These are phyloP conservation scores for Xylaria telfairii DNA, from an alignment of 495 filamentous ascomycete genomes.

Conservation along the genomic window DNA sequence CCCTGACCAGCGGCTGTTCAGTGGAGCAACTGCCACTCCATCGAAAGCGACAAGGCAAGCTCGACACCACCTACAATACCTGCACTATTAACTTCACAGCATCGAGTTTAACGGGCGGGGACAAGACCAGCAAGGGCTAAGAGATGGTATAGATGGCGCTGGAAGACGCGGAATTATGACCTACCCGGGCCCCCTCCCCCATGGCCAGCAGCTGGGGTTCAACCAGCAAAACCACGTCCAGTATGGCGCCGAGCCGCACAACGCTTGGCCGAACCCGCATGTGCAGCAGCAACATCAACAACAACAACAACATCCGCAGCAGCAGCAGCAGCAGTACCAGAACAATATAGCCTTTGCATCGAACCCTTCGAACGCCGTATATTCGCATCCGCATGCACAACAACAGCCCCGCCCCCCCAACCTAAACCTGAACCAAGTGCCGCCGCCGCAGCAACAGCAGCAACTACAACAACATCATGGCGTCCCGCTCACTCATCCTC, in stretches of 20 bases:
- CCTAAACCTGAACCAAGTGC: not conserved
- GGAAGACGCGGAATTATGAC: constrained; percentile 46
- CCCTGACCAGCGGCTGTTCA: not conserved
- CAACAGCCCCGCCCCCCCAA: constrained; percentile 23
- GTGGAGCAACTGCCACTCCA: constrained; percentile 3
- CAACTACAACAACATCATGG: not conserved
- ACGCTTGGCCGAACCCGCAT: constrained; percentile 34
- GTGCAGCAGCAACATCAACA: constrained; percentile 2
- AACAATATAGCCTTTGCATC: constrained; percentile 7
- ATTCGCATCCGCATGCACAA: constrained; percentile 21
- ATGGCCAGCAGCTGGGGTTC: constrained; percentile 48
- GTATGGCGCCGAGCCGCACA: constrained; percentile 29
- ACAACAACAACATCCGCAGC: constrained; percentile 11
- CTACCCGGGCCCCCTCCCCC: constrained; percentile 52
- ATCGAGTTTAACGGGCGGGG: not conserved
- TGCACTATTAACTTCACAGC: not conserved
- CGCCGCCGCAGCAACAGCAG: not conserved
- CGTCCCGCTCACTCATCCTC: constrained; percentile 11
- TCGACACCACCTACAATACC: constrained; percentile 1
- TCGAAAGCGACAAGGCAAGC: constrained; percentile 10
- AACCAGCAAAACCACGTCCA: constrained; percentile 44
- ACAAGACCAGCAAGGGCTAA: not conserved
- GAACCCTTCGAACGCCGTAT: not conserved
- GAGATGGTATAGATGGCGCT: constrained; percentile 21
- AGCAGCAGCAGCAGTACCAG: constrained; percentile 27